Evolutionary conservation across 2,329 filamentous ascomycete genomes (phyloP).

Genomic region (Coccinonectria pachysandricola): DNA sequence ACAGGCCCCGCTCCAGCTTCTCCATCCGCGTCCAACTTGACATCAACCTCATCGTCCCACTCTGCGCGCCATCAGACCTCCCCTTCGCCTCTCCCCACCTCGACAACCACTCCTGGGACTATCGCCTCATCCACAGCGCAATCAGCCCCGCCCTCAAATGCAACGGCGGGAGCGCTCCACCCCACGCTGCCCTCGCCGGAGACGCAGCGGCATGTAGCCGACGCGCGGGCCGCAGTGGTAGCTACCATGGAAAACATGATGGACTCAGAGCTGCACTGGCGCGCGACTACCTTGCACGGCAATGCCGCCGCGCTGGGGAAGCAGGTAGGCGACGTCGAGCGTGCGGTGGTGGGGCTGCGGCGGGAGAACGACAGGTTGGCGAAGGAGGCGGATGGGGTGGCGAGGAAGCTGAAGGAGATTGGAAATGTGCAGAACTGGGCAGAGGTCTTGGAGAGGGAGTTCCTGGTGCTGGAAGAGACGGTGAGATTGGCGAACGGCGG

Average conservation of each 20-base stretch:
- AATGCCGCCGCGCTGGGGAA: constrained; percentile 55
- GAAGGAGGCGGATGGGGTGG: constrained; percentile 51
- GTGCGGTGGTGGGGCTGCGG: constrained; percentile 48
- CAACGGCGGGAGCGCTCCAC: constrained; percentile 17
- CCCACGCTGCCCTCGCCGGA: constrained; percentile 31
- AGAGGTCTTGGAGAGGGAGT: constrained; percentile 64
- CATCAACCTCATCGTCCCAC: constrained; percentile 10
- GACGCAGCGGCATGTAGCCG: constrained; percentile 38
- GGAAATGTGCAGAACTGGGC: constrained; percentile 82
- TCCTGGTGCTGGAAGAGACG: constrained; percentile 55
- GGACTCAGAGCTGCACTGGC: constrained; percentile 56
- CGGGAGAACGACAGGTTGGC: constrained; percentile 57
- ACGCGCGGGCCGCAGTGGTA: constrained; percentile 49
- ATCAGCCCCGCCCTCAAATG: constrained; percentile 3
- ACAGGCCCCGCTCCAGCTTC: no score
- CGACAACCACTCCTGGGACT: constrained; percentile 10
- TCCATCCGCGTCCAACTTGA: constrained; percentile 4
- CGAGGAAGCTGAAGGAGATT: constrained; percentile 61
- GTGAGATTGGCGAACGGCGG: constrained; percentile 40
- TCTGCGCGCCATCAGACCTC: constrained; percentile 15
- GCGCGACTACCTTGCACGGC: constrained; percentile 57
- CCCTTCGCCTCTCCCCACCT: constrained; percentile 12
- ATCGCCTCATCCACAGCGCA: constrained; percentile 11
- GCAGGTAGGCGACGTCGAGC: constrained; percentile 57
- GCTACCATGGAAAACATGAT: constrained; percentile 59